Conservation (phyloP, 768 basidiomycete genomes). For the Mycena vulgaris region DNA sequence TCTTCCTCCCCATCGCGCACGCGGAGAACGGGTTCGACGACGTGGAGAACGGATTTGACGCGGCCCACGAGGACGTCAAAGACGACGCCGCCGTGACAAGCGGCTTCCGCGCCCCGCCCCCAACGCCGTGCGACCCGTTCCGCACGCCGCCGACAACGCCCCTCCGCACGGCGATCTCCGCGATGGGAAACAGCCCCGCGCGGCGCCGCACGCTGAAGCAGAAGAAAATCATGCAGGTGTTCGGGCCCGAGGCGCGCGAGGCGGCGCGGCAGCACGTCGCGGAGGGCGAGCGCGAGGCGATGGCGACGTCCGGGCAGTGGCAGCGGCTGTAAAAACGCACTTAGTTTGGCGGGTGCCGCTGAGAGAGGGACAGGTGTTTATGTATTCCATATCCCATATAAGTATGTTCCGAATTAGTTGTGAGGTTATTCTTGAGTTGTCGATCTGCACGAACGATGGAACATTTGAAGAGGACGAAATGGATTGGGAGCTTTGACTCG, state of each 20-base stretch:
- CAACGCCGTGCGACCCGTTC: constrained; percentile 15
- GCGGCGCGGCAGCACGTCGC: background rate
- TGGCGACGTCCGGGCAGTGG: no score
- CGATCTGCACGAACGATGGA: no score
- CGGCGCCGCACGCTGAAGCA: background rate
- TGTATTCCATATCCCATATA: no score
- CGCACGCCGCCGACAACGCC: constrained; percentile 15
- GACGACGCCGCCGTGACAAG: background rate
- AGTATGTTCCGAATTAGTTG: no score
- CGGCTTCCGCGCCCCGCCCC: background rate
- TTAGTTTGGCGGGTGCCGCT: no score
- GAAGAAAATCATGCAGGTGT: constrained; percentile 18
- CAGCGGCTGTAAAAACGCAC: no score
- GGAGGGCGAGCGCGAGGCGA: no score
- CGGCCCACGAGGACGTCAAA: no score
- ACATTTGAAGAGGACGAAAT: no score
- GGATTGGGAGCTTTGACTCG: no score
- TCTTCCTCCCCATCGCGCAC: background rate
- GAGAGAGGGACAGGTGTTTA: no score
- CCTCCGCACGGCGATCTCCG: background rate
- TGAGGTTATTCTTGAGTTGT: no score
- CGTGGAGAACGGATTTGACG: background rate
- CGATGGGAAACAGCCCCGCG: background rate
- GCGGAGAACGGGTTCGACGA: constrained; percentile 1
- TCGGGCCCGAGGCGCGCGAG: constrained; percentile 18